Base-by-base conservation (phyloP, 108 stramenopile genomes). In the Fragilaria crotonensis region DNA sequence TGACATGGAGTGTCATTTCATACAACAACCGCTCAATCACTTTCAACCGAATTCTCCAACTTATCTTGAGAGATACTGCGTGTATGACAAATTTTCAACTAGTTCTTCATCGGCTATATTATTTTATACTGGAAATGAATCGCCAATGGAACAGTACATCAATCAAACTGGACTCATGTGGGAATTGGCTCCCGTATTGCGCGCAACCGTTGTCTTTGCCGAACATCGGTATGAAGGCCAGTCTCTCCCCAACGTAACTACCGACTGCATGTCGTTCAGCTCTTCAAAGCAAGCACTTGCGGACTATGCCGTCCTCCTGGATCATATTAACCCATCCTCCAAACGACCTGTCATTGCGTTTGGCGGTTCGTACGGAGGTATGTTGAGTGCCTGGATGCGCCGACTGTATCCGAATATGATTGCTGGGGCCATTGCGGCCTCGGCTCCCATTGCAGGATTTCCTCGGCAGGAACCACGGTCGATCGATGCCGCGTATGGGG, bases 301-400 rank as follows among this genome's bases (percentile, higher is more conserved):
- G 0, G 95, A 96, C 51, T 96, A 88, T 74, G 90, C 85, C 5
- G 29, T 45, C 4, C 64, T 96, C 21, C 61, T 93, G 7, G 48
- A 64, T 4, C 49, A 60, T 21, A 33, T 83, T 21, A 63, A 69
- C 55, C 48, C 52, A 57, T 50, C 52, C 44, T 33, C 54, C 7
- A 2, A 2, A 4, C 17, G 36, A 14, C 72, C 83, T 9, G 81
- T 91, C 9, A 71, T 91, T 52, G 79, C 62, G 17, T 95, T 90
- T 76, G 96, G 96, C 23, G 96, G 96, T 19, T 74, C 71, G 47
- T 97, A 95, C 64, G 93, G 93, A 14, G 96, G 96, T 23, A 97
- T 94, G 94, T 77, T 97, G 25, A 79, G 85, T 44, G 69, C 87
- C 0, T 93, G 92, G 84, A 61, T 84, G 36, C 79, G 96, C 18